Evolutionary conservation across 495 filamentous ascomycete species (phyloP).

Genomic region (Penicillium coffeae): DNA sequence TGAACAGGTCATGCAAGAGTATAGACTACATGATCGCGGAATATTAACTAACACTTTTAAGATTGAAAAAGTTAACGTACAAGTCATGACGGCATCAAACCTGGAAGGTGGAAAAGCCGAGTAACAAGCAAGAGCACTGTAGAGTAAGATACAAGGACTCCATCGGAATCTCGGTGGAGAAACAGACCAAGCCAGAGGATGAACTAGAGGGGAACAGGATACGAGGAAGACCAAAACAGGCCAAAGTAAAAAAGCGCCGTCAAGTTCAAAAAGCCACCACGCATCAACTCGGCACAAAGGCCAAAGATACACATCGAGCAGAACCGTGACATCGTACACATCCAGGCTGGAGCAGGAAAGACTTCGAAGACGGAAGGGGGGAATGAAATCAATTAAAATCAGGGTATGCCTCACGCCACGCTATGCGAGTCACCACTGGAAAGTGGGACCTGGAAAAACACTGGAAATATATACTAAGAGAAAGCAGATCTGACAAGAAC

Average conservation of each 20-base stretch:
- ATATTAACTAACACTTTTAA: slow-evolving; percentile 9
- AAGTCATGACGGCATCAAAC: slow-evolving; percentile 19
- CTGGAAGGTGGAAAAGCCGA: not conserved
- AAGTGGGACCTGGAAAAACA: slow-evolving; percentile 24
- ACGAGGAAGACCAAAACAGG: not conserved
- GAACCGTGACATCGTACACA: slow-evolving; percentile 28
- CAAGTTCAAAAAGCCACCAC: slow-evolving; percentile 9
- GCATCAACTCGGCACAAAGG: slow-evolving; percentile 4
- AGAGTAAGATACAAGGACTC: too few species aligned
- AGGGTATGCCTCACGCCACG: slow-evolving; percentile 52
- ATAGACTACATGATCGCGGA: not conserved
- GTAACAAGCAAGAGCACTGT: not conserved
- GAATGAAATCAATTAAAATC: slow-evolving; percentile 23
- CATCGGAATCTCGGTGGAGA: too few species aligned
- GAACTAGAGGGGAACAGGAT: too few species aligned
- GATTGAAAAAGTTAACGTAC: slow-evolving; percentile 16
- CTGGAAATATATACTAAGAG: slow-evolving; percentile 42
- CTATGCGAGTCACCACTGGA: slow-evolving; percentile 40
- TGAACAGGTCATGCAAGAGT: not conserved
- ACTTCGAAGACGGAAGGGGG: slow-evolving; percentile 2
- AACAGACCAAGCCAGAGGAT: slow-evolving; percentile 3
- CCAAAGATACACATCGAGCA: slow-evolving; percentile 8
- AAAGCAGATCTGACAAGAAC: slow-evolving; percentile 18
- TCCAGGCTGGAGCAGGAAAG: slow-evolving; percentile 21
- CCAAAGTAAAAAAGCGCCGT: slow-evolving; percentile 7